These are phyloP conservation scores for Sporothrix euskadiensis DNA, from an alignment of 2,329 filamentous ascomycete species.

Conservation along the genomic window DNA sequence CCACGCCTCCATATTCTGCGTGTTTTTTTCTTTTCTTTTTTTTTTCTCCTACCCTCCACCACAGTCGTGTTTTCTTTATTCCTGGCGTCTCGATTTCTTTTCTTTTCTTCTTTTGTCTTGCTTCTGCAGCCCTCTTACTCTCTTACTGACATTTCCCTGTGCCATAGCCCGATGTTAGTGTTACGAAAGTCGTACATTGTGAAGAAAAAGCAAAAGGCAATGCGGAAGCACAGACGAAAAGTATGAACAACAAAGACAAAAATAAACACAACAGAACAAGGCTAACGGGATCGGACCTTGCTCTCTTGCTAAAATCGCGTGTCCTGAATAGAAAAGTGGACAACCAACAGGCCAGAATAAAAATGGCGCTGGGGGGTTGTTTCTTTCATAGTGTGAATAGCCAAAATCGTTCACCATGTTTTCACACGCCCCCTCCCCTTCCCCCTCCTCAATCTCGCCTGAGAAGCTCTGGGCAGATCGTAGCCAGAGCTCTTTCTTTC, in stretches of 20 bases:
- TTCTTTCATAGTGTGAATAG: slow-evolving; percentile 4
- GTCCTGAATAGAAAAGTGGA: neutral
- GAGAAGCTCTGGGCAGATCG: slow-evolving; percentile 10
- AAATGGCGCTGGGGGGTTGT: neutral
- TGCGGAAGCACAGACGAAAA: neutral
- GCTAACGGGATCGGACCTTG: slow-evolving; percentile 16
- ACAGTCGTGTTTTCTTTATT: neutral
- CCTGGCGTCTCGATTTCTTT: neutral
- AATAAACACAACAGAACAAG: neutral
- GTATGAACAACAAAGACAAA: neutral
- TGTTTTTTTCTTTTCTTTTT: neutral
- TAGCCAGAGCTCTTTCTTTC: slow-evolving; percentile 3
- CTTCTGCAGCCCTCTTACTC: neutral
- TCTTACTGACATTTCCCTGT: neutral
- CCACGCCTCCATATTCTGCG: neutral
- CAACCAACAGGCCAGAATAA: neutral
- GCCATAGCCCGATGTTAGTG: neutral
- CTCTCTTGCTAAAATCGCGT: slow-evolving; percentile 13
- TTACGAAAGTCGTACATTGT: too few relatives aligned
- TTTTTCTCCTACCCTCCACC: neutral
- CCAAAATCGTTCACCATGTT: neutral
- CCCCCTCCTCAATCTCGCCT: neutral
- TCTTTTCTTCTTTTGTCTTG: neutral
- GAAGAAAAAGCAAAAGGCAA: neutral
- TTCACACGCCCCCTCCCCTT: neutral